Base-by-base conservation (phyloP, 1,284 basidiomycete genomes). In the Cryptococcus sp. region DNA sequence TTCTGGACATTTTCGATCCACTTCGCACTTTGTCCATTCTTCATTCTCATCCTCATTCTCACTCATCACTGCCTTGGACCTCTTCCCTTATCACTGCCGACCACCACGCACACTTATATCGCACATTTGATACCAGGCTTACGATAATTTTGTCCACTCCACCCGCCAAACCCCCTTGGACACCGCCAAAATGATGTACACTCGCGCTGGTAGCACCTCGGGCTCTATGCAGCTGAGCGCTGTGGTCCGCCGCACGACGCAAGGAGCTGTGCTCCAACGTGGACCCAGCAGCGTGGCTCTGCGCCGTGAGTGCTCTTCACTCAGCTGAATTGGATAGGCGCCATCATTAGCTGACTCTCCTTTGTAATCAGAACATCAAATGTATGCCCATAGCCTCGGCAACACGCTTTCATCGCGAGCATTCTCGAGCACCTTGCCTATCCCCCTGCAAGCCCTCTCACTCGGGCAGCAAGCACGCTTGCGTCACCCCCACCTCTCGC, bases 361-460 rank as follows among this genome's bases (percentile, higher is more conserved):
- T 13, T 41, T 22, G 3, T 25, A 11, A 35, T 47, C 31, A 35
- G 31, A 35, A 35, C 54, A 42, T 55, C 56, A 19, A 51, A 51
- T 40, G 27, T 57, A 6, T 59, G 53, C 46, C 42, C 60, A 31
- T 38, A 51, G 15, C 54, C 59, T 19, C 55, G 65, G 46, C 56
- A 60, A 50, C 22, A 27, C 53, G 1, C 41, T 53, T 40, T 45
- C 39, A 39, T 50, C 13, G 13, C 63, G 59, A 47, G 53, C 57
- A 54, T 57, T 56, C 56, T 39, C 22, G 31, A 57, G 59, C 40
- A 47, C 58, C 44, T 52, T 65, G 42, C 59, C 63, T 44, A 52
- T 57, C 53, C 57, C 57, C 42, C 54, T 57, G 23, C 56, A 54
- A 40, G 47, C 52, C 2, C 49, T 61, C n/a, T 41, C 60, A 7